Evolutionary conservation across 352 stramenopile genomes (phyloP), one percentile per base, ranked within the genome.

Genomic region (Saprolegnia parasitica): DNA sequence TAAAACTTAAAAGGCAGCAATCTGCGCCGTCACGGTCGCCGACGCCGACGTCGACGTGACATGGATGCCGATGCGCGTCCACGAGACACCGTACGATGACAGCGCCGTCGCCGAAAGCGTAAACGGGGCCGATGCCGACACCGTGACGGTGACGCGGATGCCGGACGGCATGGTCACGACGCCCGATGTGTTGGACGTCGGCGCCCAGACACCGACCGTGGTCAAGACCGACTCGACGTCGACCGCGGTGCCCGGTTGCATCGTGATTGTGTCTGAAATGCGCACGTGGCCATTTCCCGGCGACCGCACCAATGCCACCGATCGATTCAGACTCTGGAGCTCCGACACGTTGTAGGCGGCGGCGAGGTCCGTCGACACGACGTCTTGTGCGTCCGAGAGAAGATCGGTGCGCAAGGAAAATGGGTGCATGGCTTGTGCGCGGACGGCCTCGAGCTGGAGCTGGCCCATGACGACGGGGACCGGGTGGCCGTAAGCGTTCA

Each of bases 401-500:
- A 35, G 29, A 23, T 23, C 23, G 1, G 49, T 56, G 16, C 16
- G 10, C 16, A 56, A 15, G 1, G 16, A 4, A 56, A 56, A 29
- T 9, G 5, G 5, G 49, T 56, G 16, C 23, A 29, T 56, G 4
- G 20, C 24, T 32, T 56, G 49, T 3, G 26, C 49, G 21, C 4
- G 16, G 1, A 32, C 49, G 4, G 49, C 49, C 9, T 56, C 49
- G 49, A 18, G 20, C 24, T 56, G 49, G 49, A 29, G 20, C 49
- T 56, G 20, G 16, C 23, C 23, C 23, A 5, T 1, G 1, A 56
- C 49, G 10, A 56, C 49, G 16, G 49, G 49, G 16, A 56, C 49
- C 20, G 49, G 49, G 21, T 56, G 49, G 16, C 49, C 49, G 49
- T 56, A 56, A 5, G 49, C 20, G 49, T 56, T 56, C 20, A 56